Evolutionary conservation across 2,329 filamentous ascomycete genomes (phyloP).

Genomic region (Diaporthe longicolla): DNA sequence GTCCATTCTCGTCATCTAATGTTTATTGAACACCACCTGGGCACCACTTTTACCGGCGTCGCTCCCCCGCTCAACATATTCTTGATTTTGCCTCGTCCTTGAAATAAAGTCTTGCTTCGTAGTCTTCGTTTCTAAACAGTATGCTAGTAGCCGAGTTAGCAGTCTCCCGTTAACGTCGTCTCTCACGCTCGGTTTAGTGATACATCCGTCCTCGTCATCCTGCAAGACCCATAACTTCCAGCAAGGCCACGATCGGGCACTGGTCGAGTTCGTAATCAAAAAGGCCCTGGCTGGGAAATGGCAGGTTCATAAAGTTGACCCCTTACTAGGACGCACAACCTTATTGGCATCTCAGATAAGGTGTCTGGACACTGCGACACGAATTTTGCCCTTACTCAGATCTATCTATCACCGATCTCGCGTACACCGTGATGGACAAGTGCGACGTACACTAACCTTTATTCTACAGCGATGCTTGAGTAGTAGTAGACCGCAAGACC

Average conservation of each 20-base stretch:
- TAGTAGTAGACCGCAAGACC: background rate
- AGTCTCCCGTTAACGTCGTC: background rate
- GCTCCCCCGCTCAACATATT: no score
- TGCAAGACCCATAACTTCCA: background rate
- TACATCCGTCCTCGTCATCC: background rate
- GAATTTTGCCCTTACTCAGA: slow-evolving; percentile 4
- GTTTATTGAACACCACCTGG: no score
- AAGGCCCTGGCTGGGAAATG: background rate
- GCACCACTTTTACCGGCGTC: background rate
- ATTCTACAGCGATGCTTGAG: slow-evolving; percentile 1
- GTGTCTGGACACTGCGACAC: background rate
- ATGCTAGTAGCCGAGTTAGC: background rate
- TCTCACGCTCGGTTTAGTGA: background rate
- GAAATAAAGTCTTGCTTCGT: no score
- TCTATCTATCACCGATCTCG: background rate
- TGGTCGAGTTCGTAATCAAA: no score
- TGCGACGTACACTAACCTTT: background rate
- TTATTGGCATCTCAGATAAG: slow-evolving; percentile 9
- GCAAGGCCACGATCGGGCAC: background rate
- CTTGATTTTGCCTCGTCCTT: no score
- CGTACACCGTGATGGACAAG: background rate
- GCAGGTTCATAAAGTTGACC: background rate
- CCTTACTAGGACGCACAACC: slow-evolving; percentile 21
- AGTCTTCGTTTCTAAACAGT: no score
- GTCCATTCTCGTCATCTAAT: background rate